These are phyloP conservation scores for Phytophthora fragariaefolia DNA, from an alignment of 352 stramenopile species.

Conservation along the genomic window DNA sequence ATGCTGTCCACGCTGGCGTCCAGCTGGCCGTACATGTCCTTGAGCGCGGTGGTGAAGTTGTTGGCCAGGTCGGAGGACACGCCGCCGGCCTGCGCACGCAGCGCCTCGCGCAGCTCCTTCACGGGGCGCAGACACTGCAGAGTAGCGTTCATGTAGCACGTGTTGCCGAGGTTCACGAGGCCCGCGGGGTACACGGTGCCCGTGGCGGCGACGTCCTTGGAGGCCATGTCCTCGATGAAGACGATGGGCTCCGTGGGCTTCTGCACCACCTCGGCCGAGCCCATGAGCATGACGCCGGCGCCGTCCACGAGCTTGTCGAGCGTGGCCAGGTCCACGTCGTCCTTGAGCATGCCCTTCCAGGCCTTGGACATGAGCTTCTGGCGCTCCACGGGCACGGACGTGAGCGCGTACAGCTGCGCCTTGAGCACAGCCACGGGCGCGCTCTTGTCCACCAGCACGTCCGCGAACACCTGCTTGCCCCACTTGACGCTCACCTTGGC, in stretches of 20 bases:
- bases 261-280: slow-evolving; percentile 91
- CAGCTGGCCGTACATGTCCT: slow-evolving; percentile 84
- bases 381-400: slow-evolving; percentile 80
- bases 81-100: slow-evolving; percentile 64
- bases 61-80: slow-evolving; percentile 68
- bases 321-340: slow-evolving; percentile 69
- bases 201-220: slow-evolving; percentile 79
- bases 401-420: slow-evolving; percentile 86
- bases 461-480: slow-evolving; percentile 84
- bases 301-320: slow-evolving; percentile 68
- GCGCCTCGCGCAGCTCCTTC: slow-evolving; percentile 87
- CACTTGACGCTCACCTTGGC: slow-evolving; percentile 86
- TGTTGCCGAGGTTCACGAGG: slow-evolving; percentile 94
- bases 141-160: slow-evolving; percentile 95
- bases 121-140: slow-evolving; percentile 93
- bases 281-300: slow-evolving; percentile 93
- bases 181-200: slow-evolving; percentile 92
- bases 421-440: slow-evolving; percentile 74
- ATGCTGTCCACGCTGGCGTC: slow-evolving; percentile 77
- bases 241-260: slow-evolving; percentile 82
- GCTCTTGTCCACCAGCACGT: slow-evolving; percentile 72
- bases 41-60: slow-evolving; percentile 81
- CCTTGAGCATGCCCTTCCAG: slow-evolving; percentile 92
- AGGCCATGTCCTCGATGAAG: slow-evolving; percentile 90
- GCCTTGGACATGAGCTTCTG: slow-evolving; percentile 92